phyloP scores from a whole-genome alignment of 805 yeast species.

The Sporopachydermia lactativora region DNA sequence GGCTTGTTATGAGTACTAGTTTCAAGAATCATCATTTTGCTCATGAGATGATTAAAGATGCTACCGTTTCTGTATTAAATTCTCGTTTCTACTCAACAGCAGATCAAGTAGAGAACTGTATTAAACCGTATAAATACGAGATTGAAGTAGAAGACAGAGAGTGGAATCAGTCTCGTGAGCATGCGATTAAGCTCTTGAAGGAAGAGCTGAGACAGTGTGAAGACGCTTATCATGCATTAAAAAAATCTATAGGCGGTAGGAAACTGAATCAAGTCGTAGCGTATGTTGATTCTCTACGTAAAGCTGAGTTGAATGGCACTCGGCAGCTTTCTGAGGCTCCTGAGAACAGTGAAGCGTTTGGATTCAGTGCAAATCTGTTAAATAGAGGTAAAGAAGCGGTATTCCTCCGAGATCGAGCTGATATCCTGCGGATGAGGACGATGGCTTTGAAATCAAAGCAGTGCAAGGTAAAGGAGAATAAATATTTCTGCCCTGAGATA shows the following conservation, averaged over 20 bases:
- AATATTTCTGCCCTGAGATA: constrained; percentile 87
- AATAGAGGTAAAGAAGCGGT: constrained; percentile 74
- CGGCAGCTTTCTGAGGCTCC: constrained; percentile 22
- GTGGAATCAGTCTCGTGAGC: constrained; percentile 75
- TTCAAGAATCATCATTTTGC: constrained; percentile 81
- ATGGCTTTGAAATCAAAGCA: constrained; percentile 59
- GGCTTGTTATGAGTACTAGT: constrained; percentile 59
- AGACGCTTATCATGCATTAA: constrained; percentile 41
- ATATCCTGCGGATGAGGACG: constrained; percentile 59
- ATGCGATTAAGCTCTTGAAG: constrained; percentile 53
- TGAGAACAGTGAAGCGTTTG: constrained; percentile 56
- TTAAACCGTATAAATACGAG: constrained; percentile 94
- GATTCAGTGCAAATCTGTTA: constrained; percentile 66
- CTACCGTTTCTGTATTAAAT: constrained; percentile 68
- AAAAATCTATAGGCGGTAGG: constrained; percentile 65
- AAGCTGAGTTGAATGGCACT: constrained; percentile 6
- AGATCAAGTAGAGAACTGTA: constrained; percentile 96
- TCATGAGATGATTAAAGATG: constrained; percentile 64
- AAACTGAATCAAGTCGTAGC: constrained; percentile 74
- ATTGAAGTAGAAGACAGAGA: constrained; percentile 93
- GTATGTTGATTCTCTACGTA: constrained; percentile 27
- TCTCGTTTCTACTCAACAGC: constrained; percentile 81
- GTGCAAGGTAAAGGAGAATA: constrained; percentile 68
- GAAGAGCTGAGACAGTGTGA: constrained; percentile 84
- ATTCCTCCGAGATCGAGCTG: constrained; percentile 61